Conservation (phyloP, 1,139 yeast genomes). For the Candida sp. region DNA sequence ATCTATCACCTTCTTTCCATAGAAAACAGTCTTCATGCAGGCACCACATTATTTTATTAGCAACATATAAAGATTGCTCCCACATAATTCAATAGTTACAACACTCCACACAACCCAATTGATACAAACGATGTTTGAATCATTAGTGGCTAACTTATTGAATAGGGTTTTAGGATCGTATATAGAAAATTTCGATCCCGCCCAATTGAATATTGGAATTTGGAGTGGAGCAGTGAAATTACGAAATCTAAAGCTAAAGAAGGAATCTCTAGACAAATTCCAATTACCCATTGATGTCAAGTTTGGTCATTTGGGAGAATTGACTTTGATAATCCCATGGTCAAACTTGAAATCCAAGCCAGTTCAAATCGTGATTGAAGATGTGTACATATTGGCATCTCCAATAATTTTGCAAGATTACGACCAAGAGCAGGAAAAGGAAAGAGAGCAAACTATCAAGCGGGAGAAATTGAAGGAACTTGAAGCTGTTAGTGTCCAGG, state of each 20-base stretch:
- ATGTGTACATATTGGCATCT: slow-evolving; percentile 77
- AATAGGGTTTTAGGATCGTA: slow-evolving; percentile 62
- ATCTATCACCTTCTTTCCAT: too few relatives aligned
- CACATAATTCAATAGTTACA: not conserved
- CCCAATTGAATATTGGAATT: slow-evolving; percentile 90
- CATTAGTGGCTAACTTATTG: slow-evolving; percentile 52
- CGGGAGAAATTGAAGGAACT: slow-evolving; percentile 64
- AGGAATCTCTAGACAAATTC: slow-evolving; percentile 81
- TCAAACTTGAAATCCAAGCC: slow-evolving; percentile 92
- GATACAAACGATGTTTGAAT: slow-evolving; percentile 44
- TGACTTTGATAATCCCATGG: slow-evolving; percentile 95
- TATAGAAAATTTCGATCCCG: slow-evolving; percentile 94
- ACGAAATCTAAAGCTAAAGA: slow-evolving; percentile 69
- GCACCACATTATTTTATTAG: not conserved
- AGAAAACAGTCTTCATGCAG: too few relatives aligned
- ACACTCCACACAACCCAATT: not conserved
- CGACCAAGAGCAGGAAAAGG: slow-evolving; percentile 63
- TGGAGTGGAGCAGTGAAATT: slow-evolving; percentile 98
- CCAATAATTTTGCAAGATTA: slow-evolving; percentile 57
- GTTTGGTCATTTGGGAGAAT: slow-evolving; percentile 87
- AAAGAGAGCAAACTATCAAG: slow-evolving; percentile 65
- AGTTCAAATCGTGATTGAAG: slow-evolving; percentile 87
- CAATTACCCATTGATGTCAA: slow-evolving; percentile 86
- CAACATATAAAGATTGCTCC: not conserved
- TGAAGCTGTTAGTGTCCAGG: slow-evolving; percentile 52